Evolutionary conservation across 768 basidiomycete species (phyloP).

Genomic region (Leucogyrophana mollusca): DNA sequence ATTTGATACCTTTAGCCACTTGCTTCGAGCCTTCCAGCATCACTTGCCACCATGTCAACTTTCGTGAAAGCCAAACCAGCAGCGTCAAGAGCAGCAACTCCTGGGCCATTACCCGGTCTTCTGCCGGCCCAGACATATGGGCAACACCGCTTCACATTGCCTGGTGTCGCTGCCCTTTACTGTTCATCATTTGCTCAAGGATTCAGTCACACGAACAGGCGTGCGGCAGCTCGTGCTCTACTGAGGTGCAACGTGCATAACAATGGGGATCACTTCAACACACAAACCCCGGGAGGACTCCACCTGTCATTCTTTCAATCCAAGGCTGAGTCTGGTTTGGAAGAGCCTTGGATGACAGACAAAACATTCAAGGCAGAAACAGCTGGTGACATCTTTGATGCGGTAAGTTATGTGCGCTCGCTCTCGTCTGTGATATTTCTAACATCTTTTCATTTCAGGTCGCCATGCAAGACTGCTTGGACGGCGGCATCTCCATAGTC

Average conservation of each 20-base stretch:
- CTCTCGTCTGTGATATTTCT: neutral
- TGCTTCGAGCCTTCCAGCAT: too few relatives aligned
- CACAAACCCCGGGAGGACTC: neutral
- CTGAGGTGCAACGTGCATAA: slow-evolving; percentile 6
- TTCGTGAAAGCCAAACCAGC: too few relatives aligned
- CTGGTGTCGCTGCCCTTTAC: slow-evolving; percentile 2
- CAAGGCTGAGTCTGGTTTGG: neutral
- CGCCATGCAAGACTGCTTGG: slow-evolving; percentile 9
- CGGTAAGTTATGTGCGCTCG: too few relatives aligned
- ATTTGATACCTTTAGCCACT: too few relatives aligned
- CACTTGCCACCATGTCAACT: too few relatives aligned
- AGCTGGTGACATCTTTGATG: slow-evolving; percentile 8
- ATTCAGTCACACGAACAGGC: slow-evolving; percentile 1
- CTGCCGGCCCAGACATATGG: too few relatives aligned
- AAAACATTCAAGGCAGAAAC: neutral
- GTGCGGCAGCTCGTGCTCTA: neutral
- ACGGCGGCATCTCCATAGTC: slow-evolving; percentile 7
- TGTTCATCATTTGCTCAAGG: neutral
- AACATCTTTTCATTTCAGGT: neutral
- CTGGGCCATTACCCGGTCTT: too few relatives aligned
- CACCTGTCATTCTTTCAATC: slow-evolving; percentile 1
- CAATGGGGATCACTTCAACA: slow-evolving; percentile 5
- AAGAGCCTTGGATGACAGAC: neutral
- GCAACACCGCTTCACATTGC: neutral
- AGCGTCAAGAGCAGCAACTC: too few relatives aligned